These are phyloP conservation scores for Neurospora sp. DNA, from an alignment of 495 filamentous ascomycete genomes.

Conservation along the genomic window DNA sequence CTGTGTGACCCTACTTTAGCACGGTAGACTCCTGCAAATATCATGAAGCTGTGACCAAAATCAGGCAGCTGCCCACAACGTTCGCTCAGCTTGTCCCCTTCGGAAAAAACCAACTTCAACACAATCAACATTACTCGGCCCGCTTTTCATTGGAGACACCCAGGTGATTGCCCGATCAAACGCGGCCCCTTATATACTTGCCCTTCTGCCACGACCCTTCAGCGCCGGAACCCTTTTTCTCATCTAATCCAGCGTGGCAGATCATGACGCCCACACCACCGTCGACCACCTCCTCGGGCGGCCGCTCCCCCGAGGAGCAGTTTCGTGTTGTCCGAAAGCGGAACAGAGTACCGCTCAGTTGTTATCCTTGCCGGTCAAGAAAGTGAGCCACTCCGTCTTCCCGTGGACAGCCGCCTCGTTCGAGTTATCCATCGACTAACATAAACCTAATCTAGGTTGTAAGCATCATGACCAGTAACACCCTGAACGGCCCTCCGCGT, in stretches of 20 bases:
- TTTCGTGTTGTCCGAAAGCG: conserved; percentile 87
- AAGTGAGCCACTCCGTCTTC: conserved; percentile 55
- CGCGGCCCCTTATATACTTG: neutral
- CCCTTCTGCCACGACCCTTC: neutral
- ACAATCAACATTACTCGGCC: neutral
- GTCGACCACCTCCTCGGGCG: conserved; percentile 67
- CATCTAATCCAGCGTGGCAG: neutral
- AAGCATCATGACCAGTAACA: neutral
- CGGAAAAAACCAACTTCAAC: neutral
- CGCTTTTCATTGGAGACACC: neutral
- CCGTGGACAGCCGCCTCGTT: conserved; percentile 2
- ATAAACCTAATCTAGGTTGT: conserved; percentile 21
- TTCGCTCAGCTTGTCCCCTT: neutral
- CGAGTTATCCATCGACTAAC: conserved; percentile 13
- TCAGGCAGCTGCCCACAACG: neutral
- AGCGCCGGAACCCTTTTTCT: neutral
- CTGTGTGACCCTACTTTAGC: neutral
- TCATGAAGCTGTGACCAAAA: neutral
- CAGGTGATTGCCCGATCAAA: neutral
- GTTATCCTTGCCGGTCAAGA: conserved; percentile 83
- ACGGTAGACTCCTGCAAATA: neutral
- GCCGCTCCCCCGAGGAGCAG: conserved; percentile 74
- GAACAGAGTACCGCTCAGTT: conserved; percentile 90
- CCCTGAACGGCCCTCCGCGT: neutral
- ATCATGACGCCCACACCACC: conserved; percentile 82